These are phyloP conservation scores for Guyanaporus albipodus DNA, from an alignment of 768 basidiomycete genomes.

Conservation along the genomic window DNA sequence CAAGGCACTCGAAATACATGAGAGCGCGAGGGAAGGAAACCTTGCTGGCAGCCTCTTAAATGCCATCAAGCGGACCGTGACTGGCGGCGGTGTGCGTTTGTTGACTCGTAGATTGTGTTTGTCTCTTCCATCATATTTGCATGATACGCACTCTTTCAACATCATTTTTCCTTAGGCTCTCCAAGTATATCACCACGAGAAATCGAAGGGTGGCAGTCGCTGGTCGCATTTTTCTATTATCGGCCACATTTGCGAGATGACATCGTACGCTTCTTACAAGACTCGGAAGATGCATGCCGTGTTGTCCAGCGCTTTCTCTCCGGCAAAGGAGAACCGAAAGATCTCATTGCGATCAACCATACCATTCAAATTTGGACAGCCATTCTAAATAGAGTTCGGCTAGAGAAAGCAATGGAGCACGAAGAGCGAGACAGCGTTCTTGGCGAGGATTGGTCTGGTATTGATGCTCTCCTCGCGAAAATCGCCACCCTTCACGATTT, in stretches of 20 bases:
- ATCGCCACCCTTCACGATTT: slow-evolving; percentile 51
- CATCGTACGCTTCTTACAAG: slow-evolving; percentile 49
- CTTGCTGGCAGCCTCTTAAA: slow-evolving; percentile 69
- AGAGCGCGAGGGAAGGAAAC: slow-evolving; percentile 70
- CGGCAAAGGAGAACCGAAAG: slow-evolving; percentile 60
- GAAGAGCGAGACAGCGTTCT: slow-evolving; percentile 21
- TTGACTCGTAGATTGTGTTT: slow-evolving; percentile 76
- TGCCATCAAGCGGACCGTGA: slow-evolving; percentile 71
- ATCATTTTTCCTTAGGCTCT: slow-evolving; percentile 51
- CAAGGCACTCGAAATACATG: slow-evolving; percentile 82
- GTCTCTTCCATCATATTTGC: slow-evolving; percentile 19
- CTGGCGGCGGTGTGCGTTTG: slow-evolving; percentile 71
- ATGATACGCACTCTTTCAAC: slow-evolving; percentile 10
- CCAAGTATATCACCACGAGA: slow-evolving; percentile 74
- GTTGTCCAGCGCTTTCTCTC: slow-evolving; percentile 75
- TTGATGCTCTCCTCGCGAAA: slow-evolving; percentile 51
- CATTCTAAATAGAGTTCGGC: slow-evolving; percentile 46
- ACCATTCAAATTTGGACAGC: slow-evolving; percentile 59
- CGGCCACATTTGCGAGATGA: slow-evolving; percentile 64
- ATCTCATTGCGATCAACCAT: slow-evolving; percentile 59
- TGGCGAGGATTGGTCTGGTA: slow-evolving; percentile 49
- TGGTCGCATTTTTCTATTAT: slow-evolving; percentile 66
- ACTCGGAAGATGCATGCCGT: slow-evolving; percentile 67
- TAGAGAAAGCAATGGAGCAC: slow-evolving; percentile 55
- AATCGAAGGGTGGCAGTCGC: slow-evolving; percentile 69